A percentile compares a stretch with the other conserved stretches of the same genome.
These are phyloP conservation scores for Fusarium bulbicola DNA, from an alignment of 2,329 filamentous ascomycete genomes.

Conservation along the genomic window DNA sequence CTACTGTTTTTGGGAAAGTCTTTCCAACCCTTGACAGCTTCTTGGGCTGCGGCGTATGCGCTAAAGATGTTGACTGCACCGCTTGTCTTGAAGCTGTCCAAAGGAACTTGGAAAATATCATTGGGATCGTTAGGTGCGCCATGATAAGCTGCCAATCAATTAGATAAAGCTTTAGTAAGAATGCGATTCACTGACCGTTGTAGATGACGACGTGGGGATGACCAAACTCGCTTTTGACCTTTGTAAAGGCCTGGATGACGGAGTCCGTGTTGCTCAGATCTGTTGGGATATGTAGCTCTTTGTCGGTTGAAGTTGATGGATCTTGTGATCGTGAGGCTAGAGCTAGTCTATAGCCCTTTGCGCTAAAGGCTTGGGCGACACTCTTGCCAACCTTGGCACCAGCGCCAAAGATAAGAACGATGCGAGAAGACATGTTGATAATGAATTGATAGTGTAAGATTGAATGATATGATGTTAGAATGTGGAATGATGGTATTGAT, in stretches of 20 bases:
- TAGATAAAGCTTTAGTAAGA: accelerated
- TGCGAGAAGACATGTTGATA: neutral
- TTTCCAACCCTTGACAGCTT: neutral
- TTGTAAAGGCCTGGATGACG: neutral
- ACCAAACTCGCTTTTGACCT: neutral
- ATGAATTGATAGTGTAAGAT: accelerated
- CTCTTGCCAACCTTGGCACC: slow-evolving; percentile 14
- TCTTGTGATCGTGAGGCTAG: slow-evolving; percentile 3
- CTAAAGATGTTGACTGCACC: neutral
- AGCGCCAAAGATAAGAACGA: slow-evolving; percentile 12
- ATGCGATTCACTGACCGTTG: neutral
- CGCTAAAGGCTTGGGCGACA: slow-evolving; percentile 4
- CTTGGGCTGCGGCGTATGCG: slow-evolving; percentile 7
- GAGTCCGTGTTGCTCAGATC: neutral
- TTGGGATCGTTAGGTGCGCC: neutral
- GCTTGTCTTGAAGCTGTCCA: neutral
- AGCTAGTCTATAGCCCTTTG: slow-evolving; percentile 13
- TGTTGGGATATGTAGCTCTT: neutral
- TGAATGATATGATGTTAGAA: accelerated
- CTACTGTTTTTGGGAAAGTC: neutral
- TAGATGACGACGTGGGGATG: slow-evolving; percentile 10
- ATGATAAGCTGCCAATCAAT: neutral
- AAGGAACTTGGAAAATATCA: neutral
- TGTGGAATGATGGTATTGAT: neutral
- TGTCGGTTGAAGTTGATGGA: neutral